Conservation (phyloP, 768 basidiomycete genomes). For the Rhodotorula sphaerocarpa region DNA sequence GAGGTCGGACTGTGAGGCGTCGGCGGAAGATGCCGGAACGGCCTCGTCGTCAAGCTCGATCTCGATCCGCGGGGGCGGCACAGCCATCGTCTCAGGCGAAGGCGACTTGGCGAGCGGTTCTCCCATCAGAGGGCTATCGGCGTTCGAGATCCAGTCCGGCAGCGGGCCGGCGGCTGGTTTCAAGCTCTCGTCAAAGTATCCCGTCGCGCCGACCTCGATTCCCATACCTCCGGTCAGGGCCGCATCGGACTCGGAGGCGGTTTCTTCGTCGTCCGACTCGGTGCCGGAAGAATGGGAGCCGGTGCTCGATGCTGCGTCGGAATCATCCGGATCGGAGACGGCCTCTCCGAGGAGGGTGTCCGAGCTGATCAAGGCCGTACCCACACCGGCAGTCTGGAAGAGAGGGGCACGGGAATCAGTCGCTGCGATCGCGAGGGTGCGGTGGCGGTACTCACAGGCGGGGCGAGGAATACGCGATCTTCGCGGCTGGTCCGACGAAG, state of each 20-base stretch:
- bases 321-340: constrained; percentile 45
- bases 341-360: constrained; percentile 24
- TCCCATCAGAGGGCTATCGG: no score
- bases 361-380: constrained; percentile 56
- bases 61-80: no score
- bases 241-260: no score
- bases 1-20: not conserved
- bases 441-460: constrained; percentile 50
- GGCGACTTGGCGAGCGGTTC: no score
- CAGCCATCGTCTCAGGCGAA: no score
- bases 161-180: no score
- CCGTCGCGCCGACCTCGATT: no score
- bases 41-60: constrained; percentile 17
- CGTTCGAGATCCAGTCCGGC: no score
- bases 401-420: not conserved
- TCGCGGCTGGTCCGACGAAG: constrained; percentile 54
- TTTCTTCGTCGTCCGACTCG: constrained; percentile 18
- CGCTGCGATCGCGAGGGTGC: not conserved
- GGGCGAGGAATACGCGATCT: constrained; percentile 57
- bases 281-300: constrained; percentile 35
- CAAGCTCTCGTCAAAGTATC: no score
- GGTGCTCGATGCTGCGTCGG: constrained; percentile 7
- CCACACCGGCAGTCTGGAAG: constrained; percentile 72
- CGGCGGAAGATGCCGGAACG: not conserved
- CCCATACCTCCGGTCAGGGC: no score